phyloP scores from a whole-genome alignment of 2,329 filamentous ascomycete species.

The Aspergillus phoenicis region DNA sequence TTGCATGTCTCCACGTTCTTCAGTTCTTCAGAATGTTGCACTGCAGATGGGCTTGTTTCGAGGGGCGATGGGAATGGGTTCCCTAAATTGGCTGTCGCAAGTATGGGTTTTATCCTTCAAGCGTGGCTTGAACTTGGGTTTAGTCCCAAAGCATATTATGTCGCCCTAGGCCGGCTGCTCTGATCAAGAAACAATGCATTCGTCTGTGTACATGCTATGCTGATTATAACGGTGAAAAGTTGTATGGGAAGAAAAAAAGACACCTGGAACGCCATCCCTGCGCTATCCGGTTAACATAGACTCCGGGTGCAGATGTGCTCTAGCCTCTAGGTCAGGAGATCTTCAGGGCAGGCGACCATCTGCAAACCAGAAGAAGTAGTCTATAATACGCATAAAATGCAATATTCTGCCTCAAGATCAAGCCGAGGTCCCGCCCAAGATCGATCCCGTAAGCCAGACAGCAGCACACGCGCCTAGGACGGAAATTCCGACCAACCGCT shows the following conservation, averaged over 20 bases:
- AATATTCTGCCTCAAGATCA: conserved; percentile 12
- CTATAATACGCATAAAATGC: neutral
- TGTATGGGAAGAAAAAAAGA: neutral
- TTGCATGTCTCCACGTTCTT: conserved; percentile 5
- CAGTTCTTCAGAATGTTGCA: neutral
- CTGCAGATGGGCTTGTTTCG: neutral
- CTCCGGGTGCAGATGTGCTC: neutral
- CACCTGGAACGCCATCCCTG: neutral
- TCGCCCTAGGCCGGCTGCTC: neutral
- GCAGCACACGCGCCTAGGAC: conserved; percentile 40
- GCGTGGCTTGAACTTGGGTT: neutral
- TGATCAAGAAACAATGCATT: neutral
- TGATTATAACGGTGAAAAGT: neutral
- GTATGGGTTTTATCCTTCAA: neutral
- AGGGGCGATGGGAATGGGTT: neutral
- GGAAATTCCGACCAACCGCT: conserved; percentile 39
- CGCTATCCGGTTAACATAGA: neutral
- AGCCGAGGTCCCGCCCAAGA: conserved; percentile 30
- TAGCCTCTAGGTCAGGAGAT: neutral
- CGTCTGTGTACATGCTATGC: neutral
- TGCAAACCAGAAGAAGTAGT: conserved; percentile 5
- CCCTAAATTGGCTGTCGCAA: neutral
- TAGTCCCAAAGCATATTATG: neutral
- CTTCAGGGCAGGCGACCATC: neutral
- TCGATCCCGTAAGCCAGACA: conserved; percentile 40